Evolutionary conservation across 75 land plant genomes (phyloP).

Genomic region (Chamaecyparis obtusa): DNA sequence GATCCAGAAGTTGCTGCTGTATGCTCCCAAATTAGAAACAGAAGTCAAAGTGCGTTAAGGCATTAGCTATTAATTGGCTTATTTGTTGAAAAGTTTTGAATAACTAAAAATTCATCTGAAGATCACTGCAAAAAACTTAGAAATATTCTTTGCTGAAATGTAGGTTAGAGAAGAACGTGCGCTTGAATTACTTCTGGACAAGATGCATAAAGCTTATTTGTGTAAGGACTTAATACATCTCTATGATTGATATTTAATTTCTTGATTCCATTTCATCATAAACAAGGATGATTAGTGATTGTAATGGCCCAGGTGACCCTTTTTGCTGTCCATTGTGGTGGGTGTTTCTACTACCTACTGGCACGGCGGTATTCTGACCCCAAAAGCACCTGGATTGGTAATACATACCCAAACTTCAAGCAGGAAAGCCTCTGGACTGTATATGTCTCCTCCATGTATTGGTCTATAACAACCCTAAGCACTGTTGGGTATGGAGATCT

Average conservation of each 20-base stretch:
- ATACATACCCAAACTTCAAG: background rate
- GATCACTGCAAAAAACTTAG: background rate
- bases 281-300: background rate
- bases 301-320: conserved; percentile 33
- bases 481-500: background rate
- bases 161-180: conserved; percentile 72
- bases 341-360: conserved; percentile 32
- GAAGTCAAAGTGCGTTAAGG: no score
- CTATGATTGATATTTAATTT: background rate
- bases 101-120: background rate
- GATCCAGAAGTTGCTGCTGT: no score
- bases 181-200: conserved; percentile 69
- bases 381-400: conserved; percentile 41
- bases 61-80: no score
- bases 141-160: background rate
- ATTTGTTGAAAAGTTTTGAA: background rate
- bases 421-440: background rate
- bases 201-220: conserved; percentile 52
- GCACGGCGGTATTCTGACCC: conserved; percentile 13
- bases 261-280: background rate
- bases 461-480: background rate
- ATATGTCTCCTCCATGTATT: background rate
- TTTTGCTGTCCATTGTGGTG: conserved; percentile 38
- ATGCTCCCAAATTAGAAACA: no score
- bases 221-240: conserved; percentile 24